Percentiles rank a stretch among this genome's conserved stretches.
Evolutionary conservation across 768 basidiomycete genomes (phyloP).

Genomic region (Pleurotus cornucopiae): DNA sequence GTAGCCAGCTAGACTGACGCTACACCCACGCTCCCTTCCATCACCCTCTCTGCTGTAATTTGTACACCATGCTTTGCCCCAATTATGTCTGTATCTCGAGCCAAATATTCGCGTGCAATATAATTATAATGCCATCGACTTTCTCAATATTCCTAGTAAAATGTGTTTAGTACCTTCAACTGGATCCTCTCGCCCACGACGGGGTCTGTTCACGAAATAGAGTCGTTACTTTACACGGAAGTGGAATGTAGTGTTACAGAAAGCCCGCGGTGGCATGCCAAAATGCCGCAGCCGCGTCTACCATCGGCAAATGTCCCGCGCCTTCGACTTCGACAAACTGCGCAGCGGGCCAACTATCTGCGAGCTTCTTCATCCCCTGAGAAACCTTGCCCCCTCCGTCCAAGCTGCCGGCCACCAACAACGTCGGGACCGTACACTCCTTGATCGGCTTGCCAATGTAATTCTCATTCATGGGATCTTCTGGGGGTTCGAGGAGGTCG

Average conservation of each 20-base stretch:
- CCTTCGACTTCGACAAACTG: conserved; percentile 29
- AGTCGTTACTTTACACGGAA: too few species aligned
- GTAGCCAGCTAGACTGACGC: too few species aligned
- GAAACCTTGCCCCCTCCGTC: conserved; percentile 48
- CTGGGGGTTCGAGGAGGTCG: conserved; percentile 23
- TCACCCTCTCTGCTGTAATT: too few species aligned
- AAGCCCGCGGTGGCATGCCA: conserved; percentile 30
- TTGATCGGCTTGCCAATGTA: conserved; percentile 18
- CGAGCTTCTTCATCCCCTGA: conserved; percentile 29
- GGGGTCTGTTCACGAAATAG: too few species aligned
- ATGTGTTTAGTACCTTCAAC: too few species aligned
- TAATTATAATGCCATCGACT: too few species aligned
- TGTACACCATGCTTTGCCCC: too few species aligned
- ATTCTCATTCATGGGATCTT: conserved; percentile 8
- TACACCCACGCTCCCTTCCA: too few species aligned
- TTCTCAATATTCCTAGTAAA: too few species aligned
- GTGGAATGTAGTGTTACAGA: conserved; percentile 8
- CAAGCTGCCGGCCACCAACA: conserved; percentile 43
- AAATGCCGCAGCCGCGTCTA: conserved; percentile 41
- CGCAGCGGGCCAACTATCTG: conserved; percentile 26
- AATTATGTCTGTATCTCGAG: too few species aligned
- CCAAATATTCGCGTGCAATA: too few species aligned
- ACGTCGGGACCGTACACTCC: conserved; percentile 24
- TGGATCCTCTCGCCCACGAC: too few species aligned
- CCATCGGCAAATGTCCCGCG: conserved; percentile 50